Base-by-base conservation (phyloP, 192 early-diverging fungal genomes). In the Dimargaris cristalligena region DNA sequence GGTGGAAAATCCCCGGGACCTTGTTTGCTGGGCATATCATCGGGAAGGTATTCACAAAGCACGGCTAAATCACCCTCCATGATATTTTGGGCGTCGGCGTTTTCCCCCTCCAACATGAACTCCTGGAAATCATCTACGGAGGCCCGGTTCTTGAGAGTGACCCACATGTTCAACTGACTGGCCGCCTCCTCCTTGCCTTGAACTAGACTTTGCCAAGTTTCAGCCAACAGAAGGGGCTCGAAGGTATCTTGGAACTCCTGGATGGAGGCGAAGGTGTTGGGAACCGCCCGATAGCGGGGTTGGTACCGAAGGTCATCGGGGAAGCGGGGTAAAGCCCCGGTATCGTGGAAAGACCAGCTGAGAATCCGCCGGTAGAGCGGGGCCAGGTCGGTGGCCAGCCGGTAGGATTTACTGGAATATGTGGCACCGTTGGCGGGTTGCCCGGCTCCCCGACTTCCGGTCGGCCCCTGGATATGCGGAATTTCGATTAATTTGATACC, bases 131-230 rank as follows among this genome's bases (percentile, higher is more conserved):
- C 78, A 57, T 91, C 81, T 23, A 89, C 73, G 38, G 78, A 73
- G 34, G 78, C 71, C 13, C 82, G 77, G 30, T 75, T 73, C 29
- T 71, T 65, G 0, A 83, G 65, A 4, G 63, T 56, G 2, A 62
- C 69, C 26, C 69, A 63, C 52, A 80, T 20, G 16, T 62, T 56
- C n/a, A 66, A 62, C 4, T 45, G 61, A 13, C 13, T 26, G 2
- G 1, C 67, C 13, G 74, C 58, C 54, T 88, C 79, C 56, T 90
- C 87, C 48, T 80, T 79, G 11, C 81, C 69, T 9, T 81, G 78
- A 62, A 82, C 67, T 33, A 95, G 68, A 63, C 91, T 85, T 54
- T 83, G 71, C 92, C 91, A 93, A 57, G 80, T 75, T 65, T 97
- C 94, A 3, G 90, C 70, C 34, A 91, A 60, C 34, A 94, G 54